Conservation (phyloP, 352 stramenopile genomes). For the Globisporangium spiculum region DNA sequence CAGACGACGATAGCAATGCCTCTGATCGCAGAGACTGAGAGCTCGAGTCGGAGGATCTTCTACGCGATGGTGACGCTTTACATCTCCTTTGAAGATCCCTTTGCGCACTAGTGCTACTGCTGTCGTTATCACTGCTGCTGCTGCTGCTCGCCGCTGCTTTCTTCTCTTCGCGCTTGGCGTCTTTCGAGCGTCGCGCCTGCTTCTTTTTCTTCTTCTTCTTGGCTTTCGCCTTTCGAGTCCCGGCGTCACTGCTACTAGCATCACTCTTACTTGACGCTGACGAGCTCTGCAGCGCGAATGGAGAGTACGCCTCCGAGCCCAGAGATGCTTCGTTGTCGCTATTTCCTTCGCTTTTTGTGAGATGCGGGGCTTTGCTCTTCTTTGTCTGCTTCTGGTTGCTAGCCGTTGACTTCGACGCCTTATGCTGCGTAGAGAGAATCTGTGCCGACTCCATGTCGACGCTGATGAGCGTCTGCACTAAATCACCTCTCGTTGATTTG, state of each 20-base stretch:
- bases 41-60: background rate
- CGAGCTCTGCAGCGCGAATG: conserved; percentile 12
- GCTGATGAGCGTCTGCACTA: conserved; percentile 45
- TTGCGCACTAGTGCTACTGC: background rate
- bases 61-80: background rate
- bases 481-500: background rate
- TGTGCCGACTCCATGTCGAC: conserved; percentile 42
- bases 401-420: background rate
- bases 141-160: background rate
- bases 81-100: background rate
- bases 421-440: conserved; percentile 11
- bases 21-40: background rate
- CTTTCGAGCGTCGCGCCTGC: background rate
- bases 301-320: conserved; percentile 36
- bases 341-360: background rate
- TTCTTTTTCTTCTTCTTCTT: conserved; percentile 4
- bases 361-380: background rate
- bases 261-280: background rate
- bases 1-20: background rate
- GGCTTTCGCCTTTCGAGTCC: background rate
- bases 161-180: background rate
- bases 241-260: background rate
- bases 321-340: conserved; percentile 20
- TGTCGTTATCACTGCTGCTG: background rate
- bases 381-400: conserved; percentile 3